Evolutionary conservation across 148 eudicot genomes (phyloP).

Genomic region (Fagopyrum tataricum): DNA sequence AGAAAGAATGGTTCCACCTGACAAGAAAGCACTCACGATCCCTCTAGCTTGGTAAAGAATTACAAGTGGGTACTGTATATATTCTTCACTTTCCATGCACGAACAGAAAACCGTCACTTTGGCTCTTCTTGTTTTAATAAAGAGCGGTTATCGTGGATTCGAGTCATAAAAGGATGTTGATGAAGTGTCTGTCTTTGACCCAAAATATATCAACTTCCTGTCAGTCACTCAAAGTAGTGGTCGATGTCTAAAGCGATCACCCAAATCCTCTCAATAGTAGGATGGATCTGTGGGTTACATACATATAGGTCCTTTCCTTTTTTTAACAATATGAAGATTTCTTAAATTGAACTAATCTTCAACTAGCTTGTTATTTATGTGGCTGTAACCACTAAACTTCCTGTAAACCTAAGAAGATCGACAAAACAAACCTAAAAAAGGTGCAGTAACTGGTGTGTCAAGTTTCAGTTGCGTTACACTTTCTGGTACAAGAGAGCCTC

Average conservation of each 20-base stretch:
- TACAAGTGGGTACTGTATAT: neutral
- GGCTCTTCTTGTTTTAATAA: neutral
- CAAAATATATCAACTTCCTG: neutral
- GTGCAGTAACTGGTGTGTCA: no score
- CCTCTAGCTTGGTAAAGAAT: neutral
- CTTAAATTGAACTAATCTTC: no score
- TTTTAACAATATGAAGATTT: no score
- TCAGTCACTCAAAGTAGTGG: neutral
- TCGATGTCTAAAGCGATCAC: neutral
- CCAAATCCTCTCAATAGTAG: neutral
- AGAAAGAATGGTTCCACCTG: no score
- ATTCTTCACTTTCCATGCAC: neutral
- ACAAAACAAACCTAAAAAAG: no score
- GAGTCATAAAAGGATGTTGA: neutral
- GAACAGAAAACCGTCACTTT: neutral
- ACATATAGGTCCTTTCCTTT: neutral
- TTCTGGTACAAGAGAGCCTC: no score
- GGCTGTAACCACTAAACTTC: no score
- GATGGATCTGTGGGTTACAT: neutral
- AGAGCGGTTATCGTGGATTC: neutral
- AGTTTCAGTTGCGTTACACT: no score
- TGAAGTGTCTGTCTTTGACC: neutral
- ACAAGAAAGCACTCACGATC: no score
- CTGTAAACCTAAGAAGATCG: no score
- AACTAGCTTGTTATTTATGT: no score